These are phyloP conservation scores for Eremothecium gossypii DNA, from an alignment of 1,139 yeast genomes.

Conservation along the genomic window DNA sequence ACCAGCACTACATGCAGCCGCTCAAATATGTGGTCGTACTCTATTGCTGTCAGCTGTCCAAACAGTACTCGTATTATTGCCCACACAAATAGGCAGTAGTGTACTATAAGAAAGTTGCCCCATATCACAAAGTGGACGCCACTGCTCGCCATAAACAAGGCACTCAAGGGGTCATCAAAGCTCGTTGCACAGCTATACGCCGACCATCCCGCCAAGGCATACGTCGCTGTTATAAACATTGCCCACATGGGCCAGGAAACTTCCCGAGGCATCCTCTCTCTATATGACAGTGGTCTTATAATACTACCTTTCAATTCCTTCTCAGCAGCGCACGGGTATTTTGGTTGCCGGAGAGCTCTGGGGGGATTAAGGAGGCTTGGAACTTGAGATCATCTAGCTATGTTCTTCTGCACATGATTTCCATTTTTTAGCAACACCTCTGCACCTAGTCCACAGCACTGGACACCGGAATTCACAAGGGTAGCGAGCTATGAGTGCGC, in stretches of 20 bases:
- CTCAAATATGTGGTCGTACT: slow-evolving; percentile 69
- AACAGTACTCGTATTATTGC: slow-evolving; percentile 40
- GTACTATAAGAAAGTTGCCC: slow-evolving; percentile 26
- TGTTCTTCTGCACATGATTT: too few species aligned
- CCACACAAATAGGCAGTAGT: slow-evolving; percentile 26
- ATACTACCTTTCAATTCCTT: too few species aligned
- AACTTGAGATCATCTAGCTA: too few species aligned
- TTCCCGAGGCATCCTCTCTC: background rate
- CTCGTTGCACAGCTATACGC: slow-evolving; percentile 5
- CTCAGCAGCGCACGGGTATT: too few species aligned
- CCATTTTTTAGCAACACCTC: too few species aligned
- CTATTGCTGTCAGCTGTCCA: slow-evolving; percentile 69
- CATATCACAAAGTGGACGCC: slow-evolving; percentile 35
- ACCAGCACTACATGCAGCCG: slow-evolving; percentile 53
- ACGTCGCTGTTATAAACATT: slow-evolving; percentile 8
- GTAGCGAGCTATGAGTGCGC: slow-evolving; percentile 22
- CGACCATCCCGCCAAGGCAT: slow-evolving; percentile 7
- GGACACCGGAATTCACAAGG: slow-evolving; percentile 2
- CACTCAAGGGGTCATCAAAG: slow-evolving; percentile 18
- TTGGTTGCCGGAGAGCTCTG: too few species aligned
- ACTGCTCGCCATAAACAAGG: slow-evolving; percentile 34
- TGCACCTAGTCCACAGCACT: too few species aligned
- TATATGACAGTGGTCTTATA: too few species aligned
- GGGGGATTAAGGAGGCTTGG: too few species aligned
- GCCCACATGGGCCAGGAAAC: background rate